Conservation (phyloP, 352 stramenopile species). For the Pythium inflatum region DNA sequence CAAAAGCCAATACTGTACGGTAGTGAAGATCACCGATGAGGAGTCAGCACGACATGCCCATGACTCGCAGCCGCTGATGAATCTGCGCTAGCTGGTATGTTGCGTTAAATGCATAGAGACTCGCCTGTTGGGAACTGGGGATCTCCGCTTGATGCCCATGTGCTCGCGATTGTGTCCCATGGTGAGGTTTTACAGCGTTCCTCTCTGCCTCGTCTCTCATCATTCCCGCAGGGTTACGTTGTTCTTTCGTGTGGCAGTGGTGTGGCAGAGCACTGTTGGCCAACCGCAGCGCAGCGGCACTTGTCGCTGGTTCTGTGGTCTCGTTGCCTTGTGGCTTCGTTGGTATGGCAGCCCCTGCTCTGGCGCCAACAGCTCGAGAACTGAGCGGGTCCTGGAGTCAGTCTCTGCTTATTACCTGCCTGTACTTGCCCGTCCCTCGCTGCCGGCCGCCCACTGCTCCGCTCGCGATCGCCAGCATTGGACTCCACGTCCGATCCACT, state of each 20-base stretch:
- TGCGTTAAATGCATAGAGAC: too few species aligned
- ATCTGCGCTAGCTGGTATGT: too few species aligned
- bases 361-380: conserved; percentile 32
- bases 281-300: conserved; percentile 20
- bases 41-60: too few species aligned
- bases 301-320: conserved; percentile 29
- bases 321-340: conserved; percentile 9
- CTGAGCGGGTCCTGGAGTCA: conserved; percentile 21
- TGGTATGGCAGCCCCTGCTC: conserved; percentile 31
- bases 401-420: neutral
- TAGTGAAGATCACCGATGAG: too few species aligned
- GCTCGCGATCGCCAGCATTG: conserved; percentile 21
- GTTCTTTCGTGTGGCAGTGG: conserved; percentile 27
- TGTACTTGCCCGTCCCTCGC: conserved; percentile 16
- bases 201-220: neutral
- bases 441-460: conserved; percentile 8
- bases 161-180: too few species aligned
- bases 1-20: too few species aligned
- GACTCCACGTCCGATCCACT: conserved; percentile 1
- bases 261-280: conserved; percentile 24
- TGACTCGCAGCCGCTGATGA: too few species aligned
- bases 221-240: conserved; percentile 4
- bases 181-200: neutral
- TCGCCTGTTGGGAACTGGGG: too few species aligned
- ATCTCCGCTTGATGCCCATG: too few species aligned